phyloP scores from a whole-genome alignment of 192 early-diverging fungal genomes.

The Linnemannia exigua region DNA sequence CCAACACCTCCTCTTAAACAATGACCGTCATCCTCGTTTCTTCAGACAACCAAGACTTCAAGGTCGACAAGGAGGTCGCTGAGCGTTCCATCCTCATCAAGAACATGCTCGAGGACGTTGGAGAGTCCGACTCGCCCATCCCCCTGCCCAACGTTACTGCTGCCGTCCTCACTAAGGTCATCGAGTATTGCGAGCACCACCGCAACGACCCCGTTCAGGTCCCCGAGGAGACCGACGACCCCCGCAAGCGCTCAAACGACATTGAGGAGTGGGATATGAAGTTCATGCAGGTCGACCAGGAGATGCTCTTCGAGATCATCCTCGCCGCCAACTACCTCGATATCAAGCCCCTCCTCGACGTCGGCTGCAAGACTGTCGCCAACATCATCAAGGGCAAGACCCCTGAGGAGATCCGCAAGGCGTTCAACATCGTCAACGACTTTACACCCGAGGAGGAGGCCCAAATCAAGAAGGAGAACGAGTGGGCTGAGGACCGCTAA shows the following conservation, averaged over 20 bases:
- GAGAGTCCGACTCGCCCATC: conserved; percentile 76
- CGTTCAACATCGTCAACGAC: conserved; percentile 78
- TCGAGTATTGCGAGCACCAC: conserved; percentile 89
- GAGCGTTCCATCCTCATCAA: conserved; percentile 82
- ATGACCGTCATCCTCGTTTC: conserved; percentile 70
- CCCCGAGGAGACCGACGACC: conserved; percentile 65
- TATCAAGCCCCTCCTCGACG: conserved; percentile 77
- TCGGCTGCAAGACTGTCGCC: conserved; percentile 88
- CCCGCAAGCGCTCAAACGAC: conserved; percentile 75
- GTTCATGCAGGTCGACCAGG: conserved; percentile 85
- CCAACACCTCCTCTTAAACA: neutral
- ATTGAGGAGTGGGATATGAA: conserved; percentile 87
- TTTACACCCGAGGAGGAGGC: conserved; percentile 83
- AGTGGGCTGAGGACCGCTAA: conserved; percentile 74
- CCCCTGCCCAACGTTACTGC: conserved; percentile 84
- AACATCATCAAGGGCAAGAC: conserved; percentile 93
- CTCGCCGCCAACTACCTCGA: conserved; percentile 91
- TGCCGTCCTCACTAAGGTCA: conserved; percentile 83
- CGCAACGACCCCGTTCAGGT: conserved; percentile 74
- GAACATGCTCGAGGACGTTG: conserved; percentile 85
- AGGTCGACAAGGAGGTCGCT: conserved; percentile 76
- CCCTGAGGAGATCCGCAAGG: conserved; percentile 88
- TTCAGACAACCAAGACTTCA: conserved; percentile 74
- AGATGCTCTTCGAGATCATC: conserved; percentile 86
- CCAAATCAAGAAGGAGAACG: conserved; percentile 71